Percentiles rank a stretch among this genome's conserved stretches.
Conservation (phyloP, 306 rosid genomes). For the Prinsepia uniflora region DNA sequence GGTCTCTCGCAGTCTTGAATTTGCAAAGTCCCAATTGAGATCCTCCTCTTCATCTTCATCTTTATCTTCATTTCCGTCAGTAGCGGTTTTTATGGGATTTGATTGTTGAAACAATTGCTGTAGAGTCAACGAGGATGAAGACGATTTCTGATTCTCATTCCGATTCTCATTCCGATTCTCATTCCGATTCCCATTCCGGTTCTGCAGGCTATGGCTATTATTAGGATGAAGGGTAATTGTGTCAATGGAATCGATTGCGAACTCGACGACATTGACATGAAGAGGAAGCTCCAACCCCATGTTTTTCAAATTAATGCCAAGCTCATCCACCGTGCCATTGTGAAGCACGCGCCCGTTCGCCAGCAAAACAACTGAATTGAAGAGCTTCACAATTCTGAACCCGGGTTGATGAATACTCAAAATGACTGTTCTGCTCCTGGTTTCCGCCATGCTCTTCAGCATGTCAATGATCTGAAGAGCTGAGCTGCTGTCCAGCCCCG, state of each 20-base stretch:
- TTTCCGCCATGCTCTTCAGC: slow-evolving; percentile 81
- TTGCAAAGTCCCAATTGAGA: slow-evolving; percentile 44
- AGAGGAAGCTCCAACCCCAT: slow-evolving; percentile 84
- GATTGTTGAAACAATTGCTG: slow-evolving; percentile 89
- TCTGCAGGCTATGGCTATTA: too few species aligned
- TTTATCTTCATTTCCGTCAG: neutral
- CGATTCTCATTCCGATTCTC: too few species aligned
- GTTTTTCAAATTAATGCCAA: slow-evolving; percentile 49
- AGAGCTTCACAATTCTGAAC: slow-evolving; percentile 75
- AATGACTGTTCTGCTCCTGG: slow-evolving; percentile 60
- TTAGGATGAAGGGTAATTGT: slow-evolving; percentile 24
- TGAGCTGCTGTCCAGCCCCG: slow-evolving; percentile 88
- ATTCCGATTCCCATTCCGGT: too few species aligned
- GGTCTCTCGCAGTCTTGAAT: slow-evolving; percentile 69
- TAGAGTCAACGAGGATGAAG: slow-evolving; percentile 35
- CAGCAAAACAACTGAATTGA: slow-evolving; percentile 60
- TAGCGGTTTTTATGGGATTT: neutral
- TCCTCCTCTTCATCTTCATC: neutral
- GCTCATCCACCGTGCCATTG: slow-evolving; percentile 73
- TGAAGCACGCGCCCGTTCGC: slow-evolving; percentile 75
- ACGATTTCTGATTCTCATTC: too few species aligned
- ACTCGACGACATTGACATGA: slow-evolving; percentile 73
- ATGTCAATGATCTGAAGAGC: slow-evolving; percentile 83
- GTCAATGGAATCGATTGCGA: slow-evolving; percentile 78
- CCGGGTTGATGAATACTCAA: slow-evolving; percentile 93